Evolutionary conservation across 1,139 yeast species (phyloP).

Genomic region (Protomyces pachydermus): DNA sequence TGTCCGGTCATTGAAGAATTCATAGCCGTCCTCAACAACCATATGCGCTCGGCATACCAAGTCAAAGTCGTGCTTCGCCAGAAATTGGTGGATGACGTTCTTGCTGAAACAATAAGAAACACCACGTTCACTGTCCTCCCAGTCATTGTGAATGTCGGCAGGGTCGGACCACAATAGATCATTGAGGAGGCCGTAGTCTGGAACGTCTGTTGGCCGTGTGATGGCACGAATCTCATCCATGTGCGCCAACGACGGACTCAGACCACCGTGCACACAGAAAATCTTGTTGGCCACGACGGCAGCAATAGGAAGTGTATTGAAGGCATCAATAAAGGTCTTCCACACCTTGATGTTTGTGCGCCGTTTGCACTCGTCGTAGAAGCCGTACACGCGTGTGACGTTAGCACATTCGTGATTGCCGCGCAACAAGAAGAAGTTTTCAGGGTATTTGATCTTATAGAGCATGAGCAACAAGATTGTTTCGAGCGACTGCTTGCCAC

Average conservation of each 20-base stretch:
- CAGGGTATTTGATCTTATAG: conserved; percentile 93
- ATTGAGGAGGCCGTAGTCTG: conserved; percentile 87
- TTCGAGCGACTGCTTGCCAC: conserved; percentile 92
- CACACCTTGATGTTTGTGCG: conserved; percentile 88
- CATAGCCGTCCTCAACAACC: conserved; percentile 99
- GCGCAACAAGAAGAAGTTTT: conserved; percentile 82
- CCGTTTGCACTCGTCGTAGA: conserved; percentile 94
- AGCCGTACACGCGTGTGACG: conserved; percentile 85
- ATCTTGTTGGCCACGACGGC: conserved; percentile 95
- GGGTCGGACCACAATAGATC: conserved; percentile 97
- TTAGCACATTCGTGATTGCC: conserved; percentile 98
- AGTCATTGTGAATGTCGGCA: conserved; percentile 86
- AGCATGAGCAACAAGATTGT: conserved; percentile 79
- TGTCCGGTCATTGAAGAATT: conserved; percentile 88
- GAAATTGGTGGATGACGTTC: conserved; percentile 85
- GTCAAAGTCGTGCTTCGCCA: conserved; percentile 84
- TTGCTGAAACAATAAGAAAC: conserved; percentile 93
- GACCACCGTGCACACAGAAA: conserved; percentile 95
- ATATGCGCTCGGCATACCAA: conserved; percentile 95
- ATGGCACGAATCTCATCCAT: conserved; percentile 89
- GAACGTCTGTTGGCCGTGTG: conserved; percentile 94
- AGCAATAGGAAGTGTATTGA: conserved; percentile 89
- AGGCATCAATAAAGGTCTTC: conserved; percentile 89
- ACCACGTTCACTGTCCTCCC: conserved; percentile 98
- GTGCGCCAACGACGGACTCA: conserved; percentile 82